Conservation (phyloP, 192 early-diverging fungal genomes). For the Coemansia sp. region DNA sequence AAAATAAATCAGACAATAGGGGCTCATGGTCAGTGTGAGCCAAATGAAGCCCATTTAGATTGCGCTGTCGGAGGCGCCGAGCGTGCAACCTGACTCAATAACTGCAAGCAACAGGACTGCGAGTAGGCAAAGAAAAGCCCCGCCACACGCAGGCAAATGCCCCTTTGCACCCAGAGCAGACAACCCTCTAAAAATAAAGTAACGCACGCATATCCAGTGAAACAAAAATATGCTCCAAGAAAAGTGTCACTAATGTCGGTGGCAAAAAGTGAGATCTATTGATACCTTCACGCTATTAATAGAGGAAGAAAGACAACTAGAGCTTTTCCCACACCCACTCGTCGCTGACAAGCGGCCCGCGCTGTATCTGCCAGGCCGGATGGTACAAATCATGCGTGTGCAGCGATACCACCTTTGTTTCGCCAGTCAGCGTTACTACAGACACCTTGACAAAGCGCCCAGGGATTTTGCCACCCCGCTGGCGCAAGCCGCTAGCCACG, state of each 20-base stretch:
- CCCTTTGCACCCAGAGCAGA: neutral
- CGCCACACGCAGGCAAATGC: neutral
- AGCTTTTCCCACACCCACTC: conserved; percentile 23
- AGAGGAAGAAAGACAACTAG: conserved; percentile 7
- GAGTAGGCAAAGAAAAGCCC: neutral
- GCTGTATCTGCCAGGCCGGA: conserved; percentile 27
- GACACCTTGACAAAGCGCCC: conserved; percentile 29
- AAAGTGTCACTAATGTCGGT: neutral
- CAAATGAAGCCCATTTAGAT: neutral
- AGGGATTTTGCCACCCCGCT: conserved; percentile 19
- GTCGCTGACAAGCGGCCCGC: conserved; percentile 24
- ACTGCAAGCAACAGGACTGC: too few species aligned
- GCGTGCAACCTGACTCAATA: neutral
- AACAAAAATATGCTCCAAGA: neutral
- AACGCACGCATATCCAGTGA: neutral
- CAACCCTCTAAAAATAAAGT: neutral
- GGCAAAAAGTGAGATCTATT: neutral
- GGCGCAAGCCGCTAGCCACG: conserved; percentile 2
- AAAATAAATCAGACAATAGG: neutral
- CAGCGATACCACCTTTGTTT: conserved; percentile 12
- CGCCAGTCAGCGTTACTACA: conserved; percentile 11
- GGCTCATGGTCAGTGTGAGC: neutral
- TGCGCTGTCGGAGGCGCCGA: neutral
- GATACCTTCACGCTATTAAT: neutral
- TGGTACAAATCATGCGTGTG: conserved; percentile 40